Evolutionary conservation across 2,329 filamentous ascomycete species (phyloP).

Genomic region (Alternaria sp.): DNA sequence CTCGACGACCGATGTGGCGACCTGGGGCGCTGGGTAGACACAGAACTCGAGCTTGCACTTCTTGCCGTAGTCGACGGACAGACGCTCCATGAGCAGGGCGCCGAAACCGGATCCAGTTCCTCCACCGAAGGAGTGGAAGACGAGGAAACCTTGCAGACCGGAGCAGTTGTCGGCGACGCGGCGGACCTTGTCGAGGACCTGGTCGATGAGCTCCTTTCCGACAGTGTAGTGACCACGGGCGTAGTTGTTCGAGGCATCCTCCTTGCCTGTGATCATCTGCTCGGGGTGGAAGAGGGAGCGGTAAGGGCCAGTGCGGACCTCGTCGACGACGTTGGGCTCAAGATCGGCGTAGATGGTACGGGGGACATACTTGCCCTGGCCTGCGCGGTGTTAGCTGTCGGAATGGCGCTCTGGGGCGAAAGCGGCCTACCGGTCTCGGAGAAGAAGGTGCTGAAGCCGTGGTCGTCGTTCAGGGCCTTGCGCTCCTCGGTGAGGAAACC

Average conservation of each 20-base stretch:
- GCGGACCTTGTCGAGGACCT: constrained; percentile 96
- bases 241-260: constrained; percentile 99
- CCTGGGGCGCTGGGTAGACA: constrained; percentile 97
- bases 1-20: constrained; percentile 96
- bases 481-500: constrained; percentile 98
- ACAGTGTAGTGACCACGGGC: constrained; percentile 99
- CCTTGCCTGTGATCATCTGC: constrained; percentile 99
- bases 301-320: constrained; percentile 97
- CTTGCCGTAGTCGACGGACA: constrained; percentile 99
- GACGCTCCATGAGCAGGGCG: constrained; percentile 97
- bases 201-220: constrained; percentile 98
- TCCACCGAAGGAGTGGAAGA: constrained; percentile 99
- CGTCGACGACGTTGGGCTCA: constrained; percentile 98
- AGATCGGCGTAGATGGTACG: constrained; percentile 99
- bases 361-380: constrained; percentile 98
- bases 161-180: constrained; percentile 95
- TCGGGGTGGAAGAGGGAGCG: constrained; percentile 97
- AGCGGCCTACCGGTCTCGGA: constrained; percentile 85
- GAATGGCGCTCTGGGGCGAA: constrained; percentile 31
- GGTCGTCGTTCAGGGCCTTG: constrained; percentile 89
- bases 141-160: constrained; percentile 97
- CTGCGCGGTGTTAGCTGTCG: constrained; percentile 56
- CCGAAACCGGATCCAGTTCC: constrained; percentile 99
- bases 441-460: constrained; percentile 99
- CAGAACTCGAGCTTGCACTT: constrained; percentile 99